These are phyloP conservation scores for Phlyctochytrium arcticum DNA, from an alignment of 192 early-diverging fungal genomes.

Conservation along the genomic window DNA sequence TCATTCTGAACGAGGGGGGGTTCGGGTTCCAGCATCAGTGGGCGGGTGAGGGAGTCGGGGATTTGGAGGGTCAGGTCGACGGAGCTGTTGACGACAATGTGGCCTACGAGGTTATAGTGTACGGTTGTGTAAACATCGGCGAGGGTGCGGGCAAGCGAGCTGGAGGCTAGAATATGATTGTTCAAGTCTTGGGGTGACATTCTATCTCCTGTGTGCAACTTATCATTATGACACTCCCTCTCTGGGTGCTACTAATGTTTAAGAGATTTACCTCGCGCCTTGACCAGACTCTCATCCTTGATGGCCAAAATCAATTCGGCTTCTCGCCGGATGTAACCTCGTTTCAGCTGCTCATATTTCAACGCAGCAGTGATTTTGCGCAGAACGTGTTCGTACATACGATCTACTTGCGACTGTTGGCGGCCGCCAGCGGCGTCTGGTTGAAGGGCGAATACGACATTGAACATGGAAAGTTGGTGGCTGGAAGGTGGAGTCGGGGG, in stretches of 20 bases:
- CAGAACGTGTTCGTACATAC: slow-evolving; percentile 67
- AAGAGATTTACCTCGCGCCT: slow-evolving; percentile 8
- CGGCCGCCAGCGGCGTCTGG: too few relatives aligned
- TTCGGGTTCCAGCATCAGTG: slow-evolving; percentile 7
- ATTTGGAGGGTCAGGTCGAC: slow-evolving; percentile 72
- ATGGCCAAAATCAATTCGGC: slow-evolving; percentile 68
- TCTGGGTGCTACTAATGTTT: neutral
- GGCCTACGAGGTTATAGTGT: slow-evolving; percentile 42
- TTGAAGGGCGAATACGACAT: slow-evolving; percentile 71
- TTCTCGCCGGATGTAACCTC: slow-evolving; percentile 71
- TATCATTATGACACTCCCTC: neutral
- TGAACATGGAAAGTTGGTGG: slow-evolving; percentile 66
- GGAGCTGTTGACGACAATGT: slow-evolving; percentile 72
- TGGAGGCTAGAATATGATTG: slow-evolving; percentile 47
- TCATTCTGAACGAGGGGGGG: slow-evolving; percentile 10
- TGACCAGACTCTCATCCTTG: slow-evolving; percentile 50
- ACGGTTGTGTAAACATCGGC: slow-evolving; percentile 58
- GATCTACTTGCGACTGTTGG: slow-evolving; percentile 50
- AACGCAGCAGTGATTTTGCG: slow-evolving; percentile 65
- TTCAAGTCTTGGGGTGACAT: slow-evolving; percentile 28
- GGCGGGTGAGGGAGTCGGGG: slow-evolving; percentile 13
- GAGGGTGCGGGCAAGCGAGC: slow-evolving; percentile 61
- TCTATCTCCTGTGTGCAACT: neutral
- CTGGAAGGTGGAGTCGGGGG: slow-evolving; percentile 20
- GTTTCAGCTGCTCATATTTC: slow-evolving; percentile 72